A percentile compares a stretch with the other conserved stretches of the same genome.
Conservation (phyloP, 2,329 filamentous ascomycete species). For the Aspergillus ruber region DNA sequence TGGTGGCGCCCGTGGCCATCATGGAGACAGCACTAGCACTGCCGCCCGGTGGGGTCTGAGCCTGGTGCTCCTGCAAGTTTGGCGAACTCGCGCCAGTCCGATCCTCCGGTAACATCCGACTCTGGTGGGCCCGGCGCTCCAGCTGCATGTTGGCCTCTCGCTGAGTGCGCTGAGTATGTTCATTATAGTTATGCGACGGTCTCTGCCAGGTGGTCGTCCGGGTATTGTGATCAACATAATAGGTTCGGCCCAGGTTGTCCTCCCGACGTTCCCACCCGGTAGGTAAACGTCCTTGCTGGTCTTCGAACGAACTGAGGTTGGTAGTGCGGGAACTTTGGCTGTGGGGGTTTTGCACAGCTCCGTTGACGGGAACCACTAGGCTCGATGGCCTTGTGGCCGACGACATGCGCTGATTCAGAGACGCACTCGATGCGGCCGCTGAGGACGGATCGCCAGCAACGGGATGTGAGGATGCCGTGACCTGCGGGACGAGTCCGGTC, state of each 20-base stretch:
- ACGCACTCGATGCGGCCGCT: constrained; percentile 26
- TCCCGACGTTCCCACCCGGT: constrained; percentile 94
- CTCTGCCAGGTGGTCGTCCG: constrained; percentile 94
- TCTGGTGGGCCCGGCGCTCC: constrained; percentile 89
- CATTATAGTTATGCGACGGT: constrained; percentile 71
- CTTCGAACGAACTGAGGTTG: constrained; percentile 86
- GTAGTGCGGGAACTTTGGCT: constrained; percentile 43
- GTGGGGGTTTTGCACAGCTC: constrained; percentile 28
- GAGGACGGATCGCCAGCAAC: constrained; percentile 24
- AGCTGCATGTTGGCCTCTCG: constrained; percentile 87
- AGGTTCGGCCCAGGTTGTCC: constrained; percentile 89
- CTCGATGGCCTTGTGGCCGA: constrained; percentile 32
- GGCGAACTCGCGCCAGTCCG: constrained; percentile 90
- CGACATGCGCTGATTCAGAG: constrained; percentile 28
- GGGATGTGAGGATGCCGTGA: constrained; percentile 21
- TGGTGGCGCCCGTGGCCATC: constrained; percentile 93
- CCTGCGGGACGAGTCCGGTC: constrained; percentile 32
- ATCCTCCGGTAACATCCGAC: constrained; percentile 91
- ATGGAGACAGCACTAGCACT: constrained; percentile 62
- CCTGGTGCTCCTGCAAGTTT: constrained; percentile 52
- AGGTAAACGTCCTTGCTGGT: constrained; percentile 86
- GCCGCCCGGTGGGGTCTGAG: constrained; percentile 39
- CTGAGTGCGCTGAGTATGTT: constrained; percentile 68
- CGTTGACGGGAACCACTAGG: constrained; percentile 36
- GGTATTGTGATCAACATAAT: constrained; percentile 98